A percentile compares a stretch with the other conserved stretches of the same genome.
Evolutionary conservation across 208 protist genomes (phyloP).

Genomic region (Trypanosoma boissoni): DNA sequence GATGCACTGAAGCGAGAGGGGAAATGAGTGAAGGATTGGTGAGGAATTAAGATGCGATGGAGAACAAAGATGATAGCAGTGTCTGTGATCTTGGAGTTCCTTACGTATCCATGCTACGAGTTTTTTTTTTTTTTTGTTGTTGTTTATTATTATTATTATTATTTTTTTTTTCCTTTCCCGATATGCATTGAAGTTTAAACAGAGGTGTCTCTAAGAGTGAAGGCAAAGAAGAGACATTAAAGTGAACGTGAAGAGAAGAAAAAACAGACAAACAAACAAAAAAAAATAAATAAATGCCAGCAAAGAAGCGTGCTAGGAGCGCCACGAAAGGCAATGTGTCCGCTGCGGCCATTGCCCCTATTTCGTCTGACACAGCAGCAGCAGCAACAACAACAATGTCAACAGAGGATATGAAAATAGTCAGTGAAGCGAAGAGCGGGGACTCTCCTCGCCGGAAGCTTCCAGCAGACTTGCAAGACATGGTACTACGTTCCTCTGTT

Average conservation of each 20-base stretch:
- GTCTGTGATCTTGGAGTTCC: neutral
- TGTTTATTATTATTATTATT: neutral
- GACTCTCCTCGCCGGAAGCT: neutral
- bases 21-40: neutral
- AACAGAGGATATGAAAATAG: neutral
- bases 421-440: too few species aligned
- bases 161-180: neutral
- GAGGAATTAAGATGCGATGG: neutral
- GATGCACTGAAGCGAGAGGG: neutral
- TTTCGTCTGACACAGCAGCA: neutral
- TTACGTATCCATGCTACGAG: conserved; percentile 19
- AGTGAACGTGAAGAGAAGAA: neutral
- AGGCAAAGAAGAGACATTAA: too few species aligned
- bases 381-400: neutral
- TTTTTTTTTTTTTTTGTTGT: conserved; percentile 7
- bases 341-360: neutral
- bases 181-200: neutral
- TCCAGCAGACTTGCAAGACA: conserved; percentile 23
- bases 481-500: conserved; percentile 60
- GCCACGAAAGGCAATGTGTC: neutral
- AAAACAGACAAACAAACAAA: too few species aligned
- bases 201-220: neutral
- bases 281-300: neutral
- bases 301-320: conserved; percentile 9
- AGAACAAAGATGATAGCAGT: neutral